phyloP scores from a whole-genome alignment of 1,284 basidiomycete genomes.

The Cutaneotrichosporon sp. region DNA sequence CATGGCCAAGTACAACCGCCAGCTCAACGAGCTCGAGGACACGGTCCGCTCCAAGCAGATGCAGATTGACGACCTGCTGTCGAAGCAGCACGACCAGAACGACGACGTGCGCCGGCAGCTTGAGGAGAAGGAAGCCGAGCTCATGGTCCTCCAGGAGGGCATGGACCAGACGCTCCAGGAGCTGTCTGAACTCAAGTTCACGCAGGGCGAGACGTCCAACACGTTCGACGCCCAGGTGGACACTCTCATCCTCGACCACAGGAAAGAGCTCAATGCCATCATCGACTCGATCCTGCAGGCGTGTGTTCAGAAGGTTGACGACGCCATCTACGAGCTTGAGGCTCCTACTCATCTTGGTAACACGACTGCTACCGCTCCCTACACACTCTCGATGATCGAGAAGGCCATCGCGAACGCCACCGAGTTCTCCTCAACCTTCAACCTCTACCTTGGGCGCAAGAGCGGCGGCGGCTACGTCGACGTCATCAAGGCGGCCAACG shows the following conservation, averaged over 20 bases:
- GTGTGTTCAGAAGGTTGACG: constrained; percentile 95
- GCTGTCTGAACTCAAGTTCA: constrained; percentile 79
- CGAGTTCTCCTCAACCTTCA: constrained; percentile 93
- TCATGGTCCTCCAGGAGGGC: constrained; percentile 90
- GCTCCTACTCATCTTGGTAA: constrained; percentile 91
- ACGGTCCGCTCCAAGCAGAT: constrained; percentile 87
- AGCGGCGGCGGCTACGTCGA: constrained; percentile 84
- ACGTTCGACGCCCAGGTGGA: constrained; percentile 95
- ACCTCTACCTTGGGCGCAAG: constrained; percentile 82
- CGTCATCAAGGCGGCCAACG: constrained; percentile 96
- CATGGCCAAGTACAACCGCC: constrained; percentile 90
- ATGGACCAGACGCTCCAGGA: constrained; percentile 92
- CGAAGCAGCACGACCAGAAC: constrained; percentile 68
- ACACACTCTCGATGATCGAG: constrained; percentile 97
- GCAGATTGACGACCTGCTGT: constrained; percentile 84
- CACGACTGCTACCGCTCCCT: constrained; percentile 93
- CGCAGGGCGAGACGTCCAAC: constrained; percentile 75
- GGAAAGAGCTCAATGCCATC: constrained; percentile 96
- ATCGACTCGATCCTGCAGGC: constrained; percentile 98
- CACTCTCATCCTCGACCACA: constrained; percentile 91
- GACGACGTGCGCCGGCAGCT: constrained; percentile 72
- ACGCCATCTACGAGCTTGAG: constrained; percentile 94
- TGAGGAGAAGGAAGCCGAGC: constrained; percentile 96
- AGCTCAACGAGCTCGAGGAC: constrained; percentile 91
- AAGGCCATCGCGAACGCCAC: constrained; percentile 90